phyloP scores from a whole-genome alignment of 2,329 filamentous ascomycete genomes.

The Talaromyces rugulosus region DNA sequence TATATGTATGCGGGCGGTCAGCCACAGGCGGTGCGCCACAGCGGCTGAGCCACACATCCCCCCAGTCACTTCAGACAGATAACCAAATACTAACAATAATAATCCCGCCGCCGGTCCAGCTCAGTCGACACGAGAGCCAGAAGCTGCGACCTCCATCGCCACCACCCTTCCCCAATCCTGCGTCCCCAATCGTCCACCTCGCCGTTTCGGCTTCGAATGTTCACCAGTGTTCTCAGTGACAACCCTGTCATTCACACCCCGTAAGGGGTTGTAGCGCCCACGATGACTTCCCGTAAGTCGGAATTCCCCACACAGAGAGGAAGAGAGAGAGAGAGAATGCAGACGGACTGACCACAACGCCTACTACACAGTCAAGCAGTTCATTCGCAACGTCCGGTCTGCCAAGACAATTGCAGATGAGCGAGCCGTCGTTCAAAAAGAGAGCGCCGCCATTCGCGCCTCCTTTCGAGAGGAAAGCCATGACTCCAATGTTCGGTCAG shows the following conservation, averaged over 20 bases:
- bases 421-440: constrained; percentile 96
- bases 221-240: background rate
- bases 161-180: background rate
- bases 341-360: constrained; percentile 10
- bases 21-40: background rate
- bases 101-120: background rate
- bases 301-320: constrained; percentile 14
- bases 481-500: constrained; percentile 83
- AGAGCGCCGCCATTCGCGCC: constrained; percentile 94
- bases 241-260: constrained; percentile 12
- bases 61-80: background rate
- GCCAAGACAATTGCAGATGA: constrained; percentile 99
- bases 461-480: constrained; percentile 97
- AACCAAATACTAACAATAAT: background rate
- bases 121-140: background rate
- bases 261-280: constrained; percentile 47
- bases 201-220: background rate
- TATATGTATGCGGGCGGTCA: background rate
- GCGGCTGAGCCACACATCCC: background rate
- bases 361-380: constrained; percentile 78
- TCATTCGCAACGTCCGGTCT: constrained; percentile 97
- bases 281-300: constrained; percentile 56
- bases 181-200: background rate
- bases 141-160: background rate
- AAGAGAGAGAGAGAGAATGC: background rate